These are phyloP conservation scores for Tardiomyces digboiensis DNA, from an alignment of 1,139 yeast species.

Conservation along the genomic window DNA sequence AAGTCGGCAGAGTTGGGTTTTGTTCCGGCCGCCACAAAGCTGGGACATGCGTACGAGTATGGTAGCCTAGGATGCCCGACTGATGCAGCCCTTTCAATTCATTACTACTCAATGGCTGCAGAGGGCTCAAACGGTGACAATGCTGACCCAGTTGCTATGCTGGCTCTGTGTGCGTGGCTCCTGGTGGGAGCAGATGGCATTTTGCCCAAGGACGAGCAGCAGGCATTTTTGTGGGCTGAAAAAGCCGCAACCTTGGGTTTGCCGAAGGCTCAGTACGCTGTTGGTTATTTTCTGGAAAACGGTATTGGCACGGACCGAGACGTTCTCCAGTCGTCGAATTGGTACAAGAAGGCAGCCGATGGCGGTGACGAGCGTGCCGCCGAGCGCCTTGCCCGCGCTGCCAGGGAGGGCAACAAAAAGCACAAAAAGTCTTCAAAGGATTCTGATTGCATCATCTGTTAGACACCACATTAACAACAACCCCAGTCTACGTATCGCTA, in stretches of 20 bases:
- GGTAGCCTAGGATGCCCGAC: conserved; percentile 71
- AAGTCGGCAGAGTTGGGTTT: conserved; percentile 90
- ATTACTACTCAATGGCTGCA: conserved; percentile 90
- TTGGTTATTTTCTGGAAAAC: conserved; percentile 76
- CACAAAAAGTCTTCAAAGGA: conserved; percentile 27
- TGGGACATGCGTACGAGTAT: conserved; percentile 79
- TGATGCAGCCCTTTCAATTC: conserved; percentile 79
- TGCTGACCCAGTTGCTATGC: conserved; percentile 85
- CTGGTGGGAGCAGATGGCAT: conserved; percentile 82
- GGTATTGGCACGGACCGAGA: conserved; percentile 79
- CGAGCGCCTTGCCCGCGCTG: conserved; percentile 19
- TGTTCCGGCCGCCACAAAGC: conserved; percentile 63
- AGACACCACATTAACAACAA: too few relatives aligned
- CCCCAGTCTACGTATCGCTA: too few relatives aligned
- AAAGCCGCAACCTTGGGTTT: conserved; percentile 69
- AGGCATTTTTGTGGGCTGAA: conserved; percentile 93
- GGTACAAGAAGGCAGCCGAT: conserved; percentile 72
- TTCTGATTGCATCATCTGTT: not conserved
- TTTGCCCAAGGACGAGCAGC: conserved; percentile 67
- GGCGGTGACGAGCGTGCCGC: conserved; percentile 64
- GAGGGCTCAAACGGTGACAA: conserved; percentile 30
- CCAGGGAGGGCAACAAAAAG: conserved; percentile 13
- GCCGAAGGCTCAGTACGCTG: conserved; percentile 79
- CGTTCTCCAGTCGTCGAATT: conserved; percentile 47
- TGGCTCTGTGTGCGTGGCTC: conserved; percentile 96